A percentile compares a stretch with the other conserved stretches of the same genome.
These are phyloP conservation scores for Xylaria palmicola DNA, from an alignment of 495 filamentous ascomycete genomes.

Conservation along the genomic window DNA sequence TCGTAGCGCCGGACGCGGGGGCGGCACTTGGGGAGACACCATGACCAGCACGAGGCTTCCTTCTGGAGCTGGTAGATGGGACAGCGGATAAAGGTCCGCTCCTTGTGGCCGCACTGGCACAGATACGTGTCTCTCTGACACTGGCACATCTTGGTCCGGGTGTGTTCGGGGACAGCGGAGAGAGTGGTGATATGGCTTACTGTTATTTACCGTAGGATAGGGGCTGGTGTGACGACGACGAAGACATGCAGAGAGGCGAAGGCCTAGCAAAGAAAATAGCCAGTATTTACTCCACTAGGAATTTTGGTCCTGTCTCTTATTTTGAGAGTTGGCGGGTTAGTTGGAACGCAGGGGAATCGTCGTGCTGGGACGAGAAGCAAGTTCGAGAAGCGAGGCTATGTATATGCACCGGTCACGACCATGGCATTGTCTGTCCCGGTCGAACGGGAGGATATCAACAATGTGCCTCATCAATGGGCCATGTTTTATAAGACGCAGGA, in stretches of 20 bases:
- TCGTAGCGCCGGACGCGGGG: not conserved
- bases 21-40: conserved; percentile 1
- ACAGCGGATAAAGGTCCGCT: conserved; percentile 16
- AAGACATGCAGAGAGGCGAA: too few species aligned
- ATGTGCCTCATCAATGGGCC: not conserved
- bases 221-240: too few species aligned
- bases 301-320: not conserved
- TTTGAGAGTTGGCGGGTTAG: not conserved
- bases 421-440: not conserved
- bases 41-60: not conserved
- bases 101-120: conserved; percentile 25
- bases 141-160: conserved; percentile 17
- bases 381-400: too few species aligned
- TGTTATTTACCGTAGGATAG: too few species aligned
- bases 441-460: not conserved
- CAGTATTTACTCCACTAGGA: not conserved
- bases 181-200: not conserved
- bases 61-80: not conserved
- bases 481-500: too few species aligned
- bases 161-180: not conserved
- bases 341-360: too few species aligned
- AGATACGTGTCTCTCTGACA: conserved; percentile 20
- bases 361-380: too few species aligned
- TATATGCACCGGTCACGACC: not conserved
- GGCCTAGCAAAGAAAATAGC: conserved; percentile 1